A percentile compares a stretch with the other conserved stretches of the same genome.
These are phyloP conservation scores for Chromera velia DNA, from an alignment of 73 alveolate genomes.

Conservation along the genomic window DNA sequence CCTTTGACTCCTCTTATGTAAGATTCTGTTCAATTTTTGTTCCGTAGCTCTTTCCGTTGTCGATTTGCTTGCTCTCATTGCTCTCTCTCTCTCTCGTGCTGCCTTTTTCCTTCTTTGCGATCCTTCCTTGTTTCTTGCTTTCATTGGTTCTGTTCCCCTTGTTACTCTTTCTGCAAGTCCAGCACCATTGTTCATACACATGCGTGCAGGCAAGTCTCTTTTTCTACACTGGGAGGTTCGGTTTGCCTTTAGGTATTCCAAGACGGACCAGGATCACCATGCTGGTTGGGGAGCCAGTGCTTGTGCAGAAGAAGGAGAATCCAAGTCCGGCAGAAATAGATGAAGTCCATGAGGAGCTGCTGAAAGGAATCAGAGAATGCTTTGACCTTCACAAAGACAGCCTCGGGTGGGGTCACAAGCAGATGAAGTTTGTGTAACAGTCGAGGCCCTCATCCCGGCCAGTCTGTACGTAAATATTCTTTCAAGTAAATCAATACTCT, in stretches of 20 bases:
- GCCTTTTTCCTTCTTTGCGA: too few species aligned
- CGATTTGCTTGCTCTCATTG: too few species aligned
- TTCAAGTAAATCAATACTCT: too few species aligned
- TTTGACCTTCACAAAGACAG: conserved; percentile 27
- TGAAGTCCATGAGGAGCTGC: not conserved
- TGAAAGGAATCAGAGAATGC: not conserved
- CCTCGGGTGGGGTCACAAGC: conserved; percentile 38
- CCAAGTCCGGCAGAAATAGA: conserved; percentile 23
- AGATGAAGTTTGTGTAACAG: conserved; percentile 21
- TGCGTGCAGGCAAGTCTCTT: conserved; percentile 13
- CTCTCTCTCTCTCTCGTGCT: too few species aligned
- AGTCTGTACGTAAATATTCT: too few species aligned
- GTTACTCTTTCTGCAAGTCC: too few species aligned
- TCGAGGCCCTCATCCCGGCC: not conserved
- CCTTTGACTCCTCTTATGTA: too few species aligned
- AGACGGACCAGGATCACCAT: conserved; percentile 22
- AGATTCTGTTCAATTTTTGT: too few species aligned
- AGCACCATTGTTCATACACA: too few species aligned
- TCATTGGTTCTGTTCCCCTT: too few species aligned
- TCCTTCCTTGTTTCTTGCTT: too few species aligned
- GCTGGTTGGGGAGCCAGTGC: conserved; percentile 13
- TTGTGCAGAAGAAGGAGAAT: conserved; percentile 14
- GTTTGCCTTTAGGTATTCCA: conserved; percentile 28
- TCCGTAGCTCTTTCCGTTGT: too few species aligned
- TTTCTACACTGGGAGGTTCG: conserved; percentile 24